Conservation (phyloP, 331 rosid species). For the Erythrophleum ivorense region DNA sequence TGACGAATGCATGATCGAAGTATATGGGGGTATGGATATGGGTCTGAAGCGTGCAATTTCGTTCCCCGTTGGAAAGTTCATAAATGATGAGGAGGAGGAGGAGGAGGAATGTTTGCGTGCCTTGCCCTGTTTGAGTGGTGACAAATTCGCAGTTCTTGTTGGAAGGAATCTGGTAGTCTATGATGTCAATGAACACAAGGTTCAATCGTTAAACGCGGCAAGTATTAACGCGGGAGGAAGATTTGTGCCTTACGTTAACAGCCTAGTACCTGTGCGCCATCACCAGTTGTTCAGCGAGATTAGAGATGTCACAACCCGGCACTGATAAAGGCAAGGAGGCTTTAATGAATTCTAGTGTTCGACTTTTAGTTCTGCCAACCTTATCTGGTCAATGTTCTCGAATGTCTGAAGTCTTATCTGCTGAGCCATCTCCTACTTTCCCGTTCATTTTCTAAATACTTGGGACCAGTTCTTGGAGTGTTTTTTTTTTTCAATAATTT, state of each 20-base stretch:
- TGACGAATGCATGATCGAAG: neutral
- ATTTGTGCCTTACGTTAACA: slow-evolving; percentile 51
- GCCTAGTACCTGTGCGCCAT: slow-evolving; percentile 37
- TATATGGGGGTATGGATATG: slow-evolving; percentile 48
- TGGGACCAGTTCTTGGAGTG: neutral
- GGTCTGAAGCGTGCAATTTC: slow-evolving; percentile 34
- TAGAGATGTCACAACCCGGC: neutral
- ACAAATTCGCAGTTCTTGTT: slow-evolving; percentile 28
- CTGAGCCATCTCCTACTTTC: no score
- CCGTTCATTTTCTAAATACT: neutral
- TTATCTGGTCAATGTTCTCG: no score
- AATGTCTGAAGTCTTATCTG: no score
- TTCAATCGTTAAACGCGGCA: neutral
- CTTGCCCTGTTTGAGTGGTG: slow-evolving; percentile 42
- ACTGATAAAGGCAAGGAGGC: neutral
- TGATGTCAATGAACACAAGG: slow-evolving; percentile 28
- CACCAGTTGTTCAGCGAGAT: neutral
- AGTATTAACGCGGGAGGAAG: neutral
- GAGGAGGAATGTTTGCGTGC: slow-evolving; percentile 26
- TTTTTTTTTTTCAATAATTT: neutral
- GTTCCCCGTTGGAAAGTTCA: neutral
- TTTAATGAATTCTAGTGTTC: neutral
- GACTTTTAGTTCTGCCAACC: neutral
- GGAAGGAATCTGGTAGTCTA: slow-evolving; percentile 30
- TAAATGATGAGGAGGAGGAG: neutral